Conservation (phyloP, 345 rosid species). For the Heritiera littoralis region DNA sequence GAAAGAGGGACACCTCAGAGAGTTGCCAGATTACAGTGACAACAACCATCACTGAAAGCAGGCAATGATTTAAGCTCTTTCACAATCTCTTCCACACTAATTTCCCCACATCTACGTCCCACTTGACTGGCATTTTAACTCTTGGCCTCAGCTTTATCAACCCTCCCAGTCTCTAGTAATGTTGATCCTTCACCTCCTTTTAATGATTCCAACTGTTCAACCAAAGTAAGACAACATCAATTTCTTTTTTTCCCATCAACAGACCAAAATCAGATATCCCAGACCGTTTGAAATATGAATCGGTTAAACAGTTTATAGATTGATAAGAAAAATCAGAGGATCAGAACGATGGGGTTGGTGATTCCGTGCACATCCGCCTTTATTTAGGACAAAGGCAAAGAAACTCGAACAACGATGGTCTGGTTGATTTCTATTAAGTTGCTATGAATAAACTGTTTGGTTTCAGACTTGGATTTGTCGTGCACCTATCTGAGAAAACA, state of each 20-base stretch:
- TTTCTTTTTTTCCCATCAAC: background rate
- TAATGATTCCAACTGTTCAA: conserved; percentile 20
- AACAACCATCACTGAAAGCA: conserved; percentile 64
- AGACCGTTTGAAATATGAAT: background rate
- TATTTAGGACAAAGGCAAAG: background rate
- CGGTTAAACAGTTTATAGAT: background rate
- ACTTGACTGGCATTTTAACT: background rate
- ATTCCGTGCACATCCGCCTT: background rate
- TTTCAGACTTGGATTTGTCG: background rate
- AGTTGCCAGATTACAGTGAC: conserved; percentile 75
- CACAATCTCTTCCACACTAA: conserved; percentile 42
- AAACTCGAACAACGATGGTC: background rate
- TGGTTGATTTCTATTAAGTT: background rate
- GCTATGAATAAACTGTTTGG: background rate
- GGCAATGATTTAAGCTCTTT: conserved; percentile 68
- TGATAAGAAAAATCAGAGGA: background rate
- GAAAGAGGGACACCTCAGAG: conserved; percentile 66
- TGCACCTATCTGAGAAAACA: conserved; percentile 60
- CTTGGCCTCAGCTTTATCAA: conserved; percentile 14
- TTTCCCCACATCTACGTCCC: conserved; percentile 1
- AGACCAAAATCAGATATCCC: background rate
- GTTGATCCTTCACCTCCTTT: conserved; percentile 12
- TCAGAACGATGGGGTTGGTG: background rate
- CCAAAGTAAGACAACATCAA: background rate
- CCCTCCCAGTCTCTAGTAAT: conserved; percentile 19